Evolutionary conservation across 768 basidiomycete species (phyloP).

Genomic region (Lactarius hengduanensis): DNA sequence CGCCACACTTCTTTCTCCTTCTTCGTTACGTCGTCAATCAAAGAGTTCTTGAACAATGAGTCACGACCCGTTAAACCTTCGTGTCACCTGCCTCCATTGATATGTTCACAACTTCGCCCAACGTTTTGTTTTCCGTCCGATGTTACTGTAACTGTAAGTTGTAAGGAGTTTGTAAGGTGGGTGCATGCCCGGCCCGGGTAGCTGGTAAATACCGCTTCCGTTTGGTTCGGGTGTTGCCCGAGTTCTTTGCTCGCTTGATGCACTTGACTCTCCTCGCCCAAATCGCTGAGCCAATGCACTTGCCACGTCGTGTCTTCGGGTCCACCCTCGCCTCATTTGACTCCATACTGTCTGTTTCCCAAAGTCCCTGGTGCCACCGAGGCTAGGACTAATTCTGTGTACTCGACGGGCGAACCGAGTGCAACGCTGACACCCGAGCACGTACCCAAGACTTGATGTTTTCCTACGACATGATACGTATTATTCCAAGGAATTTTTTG

Average conservation of each 20-base stretch:
- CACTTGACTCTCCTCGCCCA: slow-evolving; percentile 8
- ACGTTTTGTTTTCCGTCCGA: no score
- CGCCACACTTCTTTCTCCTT: no score
- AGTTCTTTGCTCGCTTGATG: slow-evolving; percentile 2
- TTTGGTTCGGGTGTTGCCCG: no score
- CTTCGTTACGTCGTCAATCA: no score
- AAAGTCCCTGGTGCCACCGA: background rate
- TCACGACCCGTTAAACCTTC: no score
- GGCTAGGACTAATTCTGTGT: background rate
- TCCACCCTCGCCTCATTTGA: background rate
- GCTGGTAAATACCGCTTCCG: no score
- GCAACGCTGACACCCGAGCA: background rate
- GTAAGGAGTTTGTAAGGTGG: no score
- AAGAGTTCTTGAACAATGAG: no score
- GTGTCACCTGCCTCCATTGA: no score
- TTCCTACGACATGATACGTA: slow-evolving; percentile 17
- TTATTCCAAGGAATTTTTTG: slow-evolving; percentile 20
- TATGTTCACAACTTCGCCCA: background rate
- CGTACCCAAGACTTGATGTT: background rate
- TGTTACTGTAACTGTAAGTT: no score
- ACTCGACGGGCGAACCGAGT: no score
- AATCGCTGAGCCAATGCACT: background rate
- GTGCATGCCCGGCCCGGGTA: no score
- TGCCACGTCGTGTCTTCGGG: background rate
- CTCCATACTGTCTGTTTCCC: background rate